Conservation (phyloP, 305 asterid species). For the Fraxinus greggii region DNA sequence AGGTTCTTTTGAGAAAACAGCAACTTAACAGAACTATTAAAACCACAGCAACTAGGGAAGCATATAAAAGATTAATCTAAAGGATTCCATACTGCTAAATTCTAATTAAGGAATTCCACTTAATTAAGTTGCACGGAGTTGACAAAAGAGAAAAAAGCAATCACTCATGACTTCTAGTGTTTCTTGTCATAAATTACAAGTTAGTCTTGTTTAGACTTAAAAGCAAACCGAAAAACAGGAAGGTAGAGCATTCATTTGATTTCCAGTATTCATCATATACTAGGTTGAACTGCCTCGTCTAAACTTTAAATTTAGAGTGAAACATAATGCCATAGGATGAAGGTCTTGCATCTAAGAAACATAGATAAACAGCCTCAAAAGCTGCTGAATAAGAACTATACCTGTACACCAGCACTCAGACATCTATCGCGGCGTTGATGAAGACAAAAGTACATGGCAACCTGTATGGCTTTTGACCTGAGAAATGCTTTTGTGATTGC, state of each 20-base stretch:
- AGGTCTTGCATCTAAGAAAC: constrained; percentile 11
- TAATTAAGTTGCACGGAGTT: not conserved
- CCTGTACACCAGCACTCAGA: constrained; percentile 76
- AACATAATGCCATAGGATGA: constrained; percentile 17
- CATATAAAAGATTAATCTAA: constrained; percentile 1
- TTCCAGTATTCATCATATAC: not conserved
- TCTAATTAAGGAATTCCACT: not conserved
- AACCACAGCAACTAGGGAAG: constrained; percentile 4
- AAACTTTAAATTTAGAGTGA: not conserved
- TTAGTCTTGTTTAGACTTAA: not conserved
- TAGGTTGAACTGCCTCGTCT: not conserved
- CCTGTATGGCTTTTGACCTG: constrained; percentile 85
- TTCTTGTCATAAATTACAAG: not conserved
- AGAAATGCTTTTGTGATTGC: constrained; percentile 73
- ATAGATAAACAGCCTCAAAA: constrained; percentile 15
- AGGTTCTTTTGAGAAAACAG: not conserved
- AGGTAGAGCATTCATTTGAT: not conserved
- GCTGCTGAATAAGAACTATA: constrained; percentile 27
- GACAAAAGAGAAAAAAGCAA: not conserved
- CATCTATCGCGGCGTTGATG: constrained; percentile 82
- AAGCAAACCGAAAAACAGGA: not conserved
- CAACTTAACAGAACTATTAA: not conserved
- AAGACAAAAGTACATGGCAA: constrained; percentile 83
- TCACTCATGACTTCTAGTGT: not conserved
- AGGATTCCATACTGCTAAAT: not conserved